phyloP scores from a whole-genome alignment of 2,329 filamentous ascomycete species.

The Pochonia chlamydosporia region DNA sequence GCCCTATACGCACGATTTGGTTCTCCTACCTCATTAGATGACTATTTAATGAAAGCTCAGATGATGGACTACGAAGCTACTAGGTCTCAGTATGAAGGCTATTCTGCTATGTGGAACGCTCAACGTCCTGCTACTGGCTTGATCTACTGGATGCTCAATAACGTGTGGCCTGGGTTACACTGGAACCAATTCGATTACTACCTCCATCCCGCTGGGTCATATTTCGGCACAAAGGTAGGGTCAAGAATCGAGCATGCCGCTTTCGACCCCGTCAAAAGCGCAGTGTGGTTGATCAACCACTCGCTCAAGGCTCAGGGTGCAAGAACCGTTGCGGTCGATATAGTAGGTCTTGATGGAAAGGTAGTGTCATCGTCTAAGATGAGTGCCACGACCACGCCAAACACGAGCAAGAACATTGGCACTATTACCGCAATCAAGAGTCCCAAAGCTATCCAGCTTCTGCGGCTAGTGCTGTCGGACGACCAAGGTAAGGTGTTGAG shows the following conservation, averaged over 20 bases:
- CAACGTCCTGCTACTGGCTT: constrained; percentile 50
- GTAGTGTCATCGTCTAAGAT: constrained; percentile 27
- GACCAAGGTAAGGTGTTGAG: constrained; percentile 31
- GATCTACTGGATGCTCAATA: constrained; percentile 66
- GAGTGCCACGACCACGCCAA: constrained; percentile 33
- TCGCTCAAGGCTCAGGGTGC: constrained; percentile 31
- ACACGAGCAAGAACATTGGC: constrained; percentile 28
- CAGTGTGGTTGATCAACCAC: constrained; percentile 50
- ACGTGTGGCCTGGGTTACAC: constrained; percentile 58
- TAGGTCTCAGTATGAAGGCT: constrained; percentile 53
- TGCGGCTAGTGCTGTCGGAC: constrained; percentile 42
- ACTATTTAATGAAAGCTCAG: constrained; percentile 55
- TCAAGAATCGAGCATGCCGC: constrained; percentile 46
- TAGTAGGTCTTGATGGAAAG: constrained; percentile 43
- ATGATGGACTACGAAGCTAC: constrained; percentile 61
- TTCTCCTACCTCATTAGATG: constrained; percentile 41
- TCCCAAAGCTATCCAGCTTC: constrained; percentile 38
- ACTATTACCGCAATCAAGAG: constrained; percentile 17
- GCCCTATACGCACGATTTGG: constrained; percentile 48
- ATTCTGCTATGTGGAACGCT: constrained; percentile 42
- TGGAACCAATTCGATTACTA: constrained; percentile 64
- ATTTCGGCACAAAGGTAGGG: constrained; percentile 52
- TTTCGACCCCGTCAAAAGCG: constrained; percentile 43
- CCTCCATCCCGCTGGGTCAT: constrained; percentile 49
- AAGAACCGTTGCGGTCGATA: constrained; percentile 40